Conservation (phyloP, 2,329 filamentous ascomycete species). For the Fusarium nanum region DNA sequence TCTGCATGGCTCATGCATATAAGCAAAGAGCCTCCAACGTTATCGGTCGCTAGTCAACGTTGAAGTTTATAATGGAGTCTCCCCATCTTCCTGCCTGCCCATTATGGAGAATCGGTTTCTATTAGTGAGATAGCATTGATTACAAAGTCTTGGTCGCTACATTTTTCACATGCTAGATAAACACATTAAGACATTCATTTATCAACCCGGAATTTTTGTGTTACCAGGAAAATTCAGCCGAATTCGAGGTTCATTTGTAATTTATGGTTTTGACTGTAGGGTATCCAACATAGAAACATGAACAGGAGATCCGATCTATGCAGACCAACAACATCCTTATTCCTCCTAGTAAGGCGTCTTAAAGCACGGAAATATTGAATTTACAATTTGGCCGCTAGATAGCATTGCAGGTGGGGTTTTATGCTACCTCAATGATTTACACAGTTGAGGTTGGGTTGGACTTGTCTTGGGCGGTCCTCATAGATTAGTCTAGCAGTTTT, state of each 20-base stretch:
- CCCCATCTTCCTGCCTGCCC: background rate
- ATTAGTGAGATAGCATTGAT: background rate
- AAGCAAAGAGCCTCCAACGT: slow-evolving; percentile 26
- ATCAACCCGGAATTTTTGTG: fast-evolving
- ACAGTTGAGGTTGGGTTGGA: too few species aligned
- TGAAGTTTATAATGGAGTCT: background rate
- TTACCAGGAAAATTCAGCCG: background rate
- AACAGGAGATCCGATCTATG: background rate
- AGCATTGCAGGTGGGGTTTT: too few species aligned
- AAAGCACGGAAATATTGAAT: too few species aligned
- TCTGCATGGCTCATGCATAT: slow-evolving; percentile 2
- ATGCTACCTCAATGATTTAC: too few species aligned
- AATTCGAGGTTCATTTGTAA: background rate
- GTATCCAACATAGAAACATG: background rate
- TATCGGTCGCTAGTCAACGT: slow-evolving; percentile 10
- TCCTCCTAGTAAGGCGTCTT: too few species aligned
- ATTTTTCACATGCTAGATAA: background rate
- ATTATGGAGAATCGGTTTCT: background rate
- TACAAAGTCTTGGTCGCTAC: background rate
- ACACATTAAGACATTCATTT: background rate
- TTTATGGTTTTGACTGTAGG: background rate
- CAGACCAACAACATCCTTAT: too few species aligned
- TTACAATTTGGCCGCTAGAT: too few species aligned
- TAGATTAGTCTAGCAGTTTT: too few species aligned
- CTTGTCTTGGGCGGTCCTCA: too few species aligned